These are phyloP conservation scores for Spathaspora gorwiae DNA, from an alignment of 805 yeast genomes.

Conservation along the genomic window DNA sequence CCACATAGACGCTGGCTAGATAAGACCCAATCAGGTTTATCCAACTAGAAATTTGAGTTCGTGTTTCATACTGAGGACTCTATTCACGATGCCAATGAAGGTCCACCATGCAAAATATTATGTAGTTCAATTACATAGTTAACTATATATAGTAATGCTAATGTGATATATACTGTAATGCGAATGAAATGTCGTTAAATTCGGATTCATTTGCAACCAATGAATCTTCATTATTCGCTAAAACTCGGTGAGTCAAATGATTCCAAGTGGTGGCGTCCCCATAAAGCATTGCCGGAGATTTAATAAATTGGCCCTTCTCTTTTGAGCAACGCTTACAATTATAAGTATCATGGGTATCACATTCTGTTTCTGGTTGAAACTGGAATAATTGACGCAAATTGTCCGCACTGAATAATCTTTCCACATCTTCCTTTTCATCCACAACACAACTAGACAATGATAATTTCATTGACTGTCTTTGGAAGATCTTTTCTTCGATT, in stretches of 20 bases:
- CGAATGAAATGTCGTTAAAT: slow-evolving; percentile 70
- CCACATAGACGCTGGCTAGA: too few relatives aligned
- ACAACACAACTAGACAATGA: slow-evolving; percentile 93
- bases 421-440: slow-evolving; percentile 94
- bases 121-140: not conserved
- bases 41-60: too few relatives aligned
- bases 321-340: slow-evolving; percentile 72
- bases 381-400: slow-evolving; percentile 71
- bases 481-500: slow-evolving; percentile 93
- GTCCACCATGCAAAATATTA: too few relatives aligned
- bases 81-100: too few relatives aligned
- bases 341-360: slow-evolving; percentile 92
- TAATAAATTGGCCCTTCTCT: slow-evolving; percentile 47
- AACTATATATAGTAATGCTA: slow-evolving; percentile 11
- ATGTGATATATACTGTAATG: slow-evolving; percentile 92
- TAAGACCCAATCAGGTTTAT: too few relatives aligned
- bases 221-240: slow-evolving; percentile 68
- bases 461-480: slow-evolving; percentile 91
- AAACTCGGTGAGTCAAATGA: slow-evolving; percentile 64
- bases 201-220: slow-evolving; percentile 70
- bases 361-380: slow-evolving; percentile 59
- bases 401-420: slow-evolving; percentile 82
- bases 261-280: slow-evolving; percentile 99
- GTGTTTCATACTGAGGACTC: too few relatives aligned
- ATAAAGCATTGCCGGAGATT: slow-evolving; percentile 83